Percentiles rank a stretch among this genome's conserved stretches.
These are phyloP conservation scores for Pichia membranifaciens DNA, from an alignment of 805 yeast genomes.

Conservation along the genomic window DNA sequence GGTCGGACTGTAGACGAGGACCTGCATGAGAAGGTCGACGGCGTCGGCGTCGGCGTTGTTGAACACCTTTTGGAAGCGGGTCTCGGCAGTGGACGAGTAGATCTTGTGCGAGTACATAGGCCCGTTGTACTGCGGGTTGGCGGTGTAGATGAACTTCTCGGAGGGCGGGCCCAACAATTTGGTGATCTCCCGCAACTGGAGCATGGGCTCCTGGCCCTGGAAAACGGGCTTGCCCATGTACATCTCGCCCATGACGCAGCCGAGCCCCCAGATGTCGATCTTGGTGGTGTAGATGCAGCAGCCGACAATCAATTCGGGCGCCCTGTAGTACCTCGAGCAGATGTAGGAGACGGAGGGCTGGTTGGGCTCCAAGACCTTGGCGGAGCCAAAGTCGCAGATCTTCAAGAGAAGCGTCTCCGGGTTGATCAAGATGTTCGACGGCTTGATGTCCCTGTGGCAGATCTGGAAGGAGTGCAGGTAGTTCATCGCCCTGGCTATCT, in stretches of 20 bases:
- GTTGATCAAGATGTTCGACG: constrained; percentile 73
- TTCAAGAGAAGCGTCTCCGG: constrained; percentile 61
- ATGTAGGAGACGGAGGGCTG: constrained; percentile 93
- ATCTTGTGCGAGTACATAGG: constrained; percentile 62
- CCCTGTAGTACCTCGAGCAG: constrained; percentile 91
- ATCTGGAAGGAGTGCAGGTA: constrained; percentile 76
- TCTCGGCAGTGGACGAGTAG: constrained; percentile 23
- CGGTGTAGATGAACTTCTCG: constrained; percentile 60
- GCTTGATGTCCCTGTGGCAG: constrained; percentile 81
- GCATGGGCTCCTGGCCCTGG: constrained; percentile 85
- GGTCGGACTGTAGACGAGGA: constrained; percentile 88
- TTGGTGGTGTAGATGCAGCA: constrained; percentile 81
- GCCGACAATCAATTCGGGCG: constrained; percentile 94
- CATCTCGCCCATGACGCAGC: constrained; percentile 95
- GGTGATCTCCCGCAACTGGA: constrained; percentile 86
- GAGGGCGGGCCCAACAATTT: constrained; percentile 88
- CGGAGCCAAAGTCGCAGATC: constrained; percentile 83
- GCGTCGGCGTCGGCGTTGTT: constrained; percentile 81
- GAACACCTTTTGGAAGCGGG: constrained; percentile 54
- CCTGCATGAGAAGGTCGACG: constrained; percentile 71
- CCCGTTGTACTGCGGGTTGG: constrained; percentile 71
- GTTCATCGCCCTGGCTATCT: constrained; percentile 77
- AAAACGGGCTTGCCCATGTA: constrained; percentile 88
- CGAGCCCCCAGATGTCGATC: constrained; percentile 97
- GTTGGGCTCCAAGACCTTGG: constrained; percentile 68